Evolutionary conservation across 768 basidiomycete genomes (phyloP), one percentile per base, ranked within the genome.

Genomic region (Astraeus odoratus): DNA sequence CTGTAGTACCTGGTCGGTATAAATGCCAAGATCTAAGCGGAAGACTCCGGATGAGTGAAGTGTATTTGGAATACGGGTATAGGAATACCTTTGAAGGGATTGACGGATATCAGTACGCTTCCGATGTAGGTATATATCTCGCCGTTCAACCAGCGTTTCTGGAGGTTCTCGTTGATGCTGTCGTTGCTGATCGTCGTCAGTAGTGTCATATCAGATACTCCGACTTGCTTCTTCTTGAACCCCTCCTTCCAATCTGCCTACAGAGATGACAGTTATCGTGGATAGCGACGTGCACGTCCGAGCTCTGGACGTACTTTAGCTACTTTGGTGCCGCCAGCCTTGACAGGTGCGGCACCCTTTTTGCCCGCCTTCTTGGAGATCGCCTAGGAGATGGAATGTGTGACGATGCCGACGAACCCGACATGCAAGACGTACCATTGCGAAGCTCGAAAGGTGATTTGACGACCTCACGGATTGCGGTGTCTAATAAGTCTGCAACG

Each of bases 121-220:
- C 96, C 96, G 67, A 99, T 98, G 65, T 98, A 99, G 7, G 96
- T 98, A 65, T 99, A 99, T 55, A 99, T 99, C 68, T 99, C 96
- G 44, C 73, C 86, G 55, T 84, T 93, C 47, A 80, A 84, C 86
- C 90, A 98, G 51, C 96, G 80, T 68, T 95, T 93, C 76, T 96
- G 84, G 50, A 99, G 75, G 64, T 99, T 99, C 42, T 96, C 92
- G 64, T 99, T 98, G 77, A 99, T 82, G 54, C 82, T 84, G 58
- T 98, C 95, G 65, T 99, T 96, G 64, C 88, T 92, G 73, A 98
- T 97, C 40, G 90, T 95, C 19, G 89, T 87, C 47, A 99, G 71
- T 50, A 99, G 71, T 8, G 96, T 99, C 96, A 99, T 99, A 74
- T 99, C 96, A 34, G 90, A 83, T 47, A 99, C 95, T 44, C 96